Base-by-base conservation (phyloP, 768 basidiomycete species). In the Hypholoma sublateritium region DNA sequence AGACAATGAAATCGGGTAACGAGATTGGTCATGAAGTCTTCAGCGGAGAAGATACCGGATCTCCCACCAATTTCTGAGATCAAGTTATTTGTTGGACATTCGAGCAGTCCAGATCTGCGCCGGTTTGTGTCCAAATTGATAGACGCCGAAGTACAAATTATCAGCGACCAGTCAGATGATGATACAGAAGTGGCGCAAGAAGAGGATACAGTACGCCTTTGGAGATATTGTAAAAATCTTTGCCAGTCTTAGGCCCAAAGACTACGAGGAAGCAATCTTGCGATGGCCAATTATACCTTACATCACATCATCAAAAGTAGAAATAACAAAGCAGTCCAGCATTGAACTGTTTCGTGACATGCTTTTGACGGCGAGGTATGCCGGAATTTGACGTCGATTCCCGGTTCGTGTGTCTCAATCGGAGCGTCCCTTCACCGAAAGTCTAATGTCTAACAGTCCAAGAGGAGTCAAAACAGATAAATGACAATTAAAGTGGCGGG, bases 31-130 rank as follows among this genome's bases (percentile, higher is more conserved):
- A 45, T 44, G 42, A 45, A 32, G 42, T 19, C 53, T 53, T 53
- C 42, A 41, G 53, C 53, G 53, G 53, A 53, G 28, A 34, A 50
- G 12, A 48, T 57, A 49, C 47, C 44, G 49, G 52, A 59, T 62
- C 58, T 50, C 51, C 42, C 52, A 54, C 47, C 25, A 39, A 21
- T 53, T 46, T 17, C 43, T 51, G 44, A 55, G 42, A 45, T 53
- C 46, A 39, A 47, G 41, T 9, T 34, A 32, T 46, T 28, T 35
- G 32, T 57, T 25, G 19, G n/a, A 46, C 22, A 43, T 48, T 32
- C 11, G 16, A 5, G 17, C 8, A 41, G 39, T 17, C 17, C 13
- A 41, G 39, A 41, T 41, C 39, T 1, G 13, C 39, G 39, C 39
- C 8, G 39, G 9, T 17, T 41, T 41, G 14, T 41, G 39, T 17